Conservation (phyloP, 495 filamentous ascomycete genomes). For the Penicillium diatomitis region DNA sequence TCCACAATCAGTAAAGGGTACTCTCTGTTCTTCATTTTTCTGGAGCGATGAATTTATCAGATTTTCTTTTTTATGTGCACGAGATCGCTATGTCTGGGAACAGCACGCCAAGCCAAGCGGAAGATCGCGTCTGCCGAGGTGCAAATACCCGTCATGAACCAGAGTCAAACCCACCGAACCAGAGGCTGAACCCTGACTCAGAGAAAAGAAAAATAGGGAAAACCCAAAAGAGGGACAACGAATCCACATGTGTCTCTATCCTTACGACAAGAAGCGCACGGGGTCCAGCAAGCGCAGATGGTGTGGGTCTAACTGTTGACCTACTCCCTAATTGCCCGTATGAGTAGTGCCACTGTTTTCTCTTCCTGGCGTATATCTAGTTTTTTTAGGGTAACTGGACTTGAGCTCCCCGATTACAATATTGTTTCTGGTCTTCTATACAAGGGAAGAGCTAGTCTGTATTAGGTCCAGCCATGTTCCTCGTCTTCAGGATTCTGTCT, state of each 20-base stretch:
- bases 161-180: constrained; percentile 1
- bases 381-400: neutral
- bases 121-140: neutral
- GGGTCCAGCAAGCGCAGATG: neutral
- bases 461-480: too few relatives aligned
- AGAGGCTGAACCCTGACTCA: constrained; percentile 22
- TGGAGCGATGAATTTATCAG: too few relatives aligned
- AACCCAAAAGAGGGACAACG: neutral
- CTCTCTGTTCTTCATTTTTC: too few relatives aligned
- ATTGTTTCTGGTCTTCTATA: too few relatives aligned
- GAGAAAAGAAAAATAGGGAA: constrained; percentile 1
- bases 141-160: constrained; percentile 8
- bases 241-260: too few relatives aligned
- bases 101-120: neutral
- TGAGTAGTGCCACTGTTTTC: constrained; percentile 6
- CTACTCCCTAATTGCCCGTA: constrained; percentile 1
- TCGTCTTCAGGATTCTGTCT: too few relatives aligned
- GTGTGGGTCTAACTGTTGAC: neutral
- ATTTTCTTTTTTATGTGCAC: too few relatives aligned
- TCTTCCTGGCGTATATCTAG: constrained; percentile 1
- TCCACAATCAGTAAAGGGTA: too few relatives aligned
- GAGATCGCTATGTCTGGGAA: too few relatives aligned
- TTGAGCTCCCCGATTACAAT: neutral
- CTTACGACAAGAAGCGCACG: neutral
- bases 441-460: too few relatives aligned